Base-by-base conservation (phyloP, 2,329 filamentous ascomycete genomes). In the Niveomyces coronatus region DNA sequence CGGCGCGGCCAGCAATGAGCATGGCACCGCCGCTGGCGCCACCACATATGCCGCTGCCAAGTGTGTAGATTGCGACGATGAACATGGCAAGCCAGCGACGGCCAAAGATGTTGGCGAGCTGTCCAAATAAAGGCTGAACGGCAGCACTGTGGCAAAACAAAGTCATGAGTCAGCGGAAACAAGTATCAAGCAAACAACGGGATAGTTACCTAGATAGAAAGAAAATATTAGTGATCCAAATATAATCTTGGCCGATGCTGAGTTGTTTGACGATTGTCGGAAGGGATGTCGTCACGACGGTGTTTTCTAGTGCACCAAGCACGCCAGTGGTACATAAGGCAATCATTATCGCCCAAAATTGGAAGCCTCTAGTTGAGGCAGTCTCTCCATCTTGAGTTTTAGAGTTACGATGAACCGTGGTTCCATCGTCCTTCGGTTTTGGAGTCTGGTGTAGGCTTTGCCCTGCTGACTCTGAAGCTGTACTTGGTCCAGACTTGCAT, bases 1-100 rank as follows among this genome's bases (percentile, higher is more conserved):
- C 26, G 9, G 9, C 35, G 6, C 44, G 39, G 3, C 46, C 50
- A 9, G 55, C 55, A 10, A 75, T 66, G 6, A 74, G 49, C 40
- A 62, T 56, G 0, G 44, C 45, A 1, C 51, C 56, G 10, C 44
- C 58, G 1, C 46, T 52, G 0, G 67, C 60, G 2, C 55, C 59
- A 1, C 65, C 67, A 20, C 52, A 55, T 4, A 72, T 53, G 0
- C 55, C 62, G 14, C 40, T 43, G 5, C 45, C 45, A 1, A 47
- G 32, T 8, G 34, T 32, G 16, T 22, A 44, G 8, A 40, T 11
- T 5, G 28, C 37, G 3, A 41, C 26, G 17, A 35, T 31, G 24
- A 22, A 24, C 1, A 53, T 33, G n/a, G 43, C 40, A 10, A 43
- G 30, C 41, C 39, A 44, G n/a, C 47, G 39, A 3, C 51, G 51